Percentiles rank a stretch among this genome's conserved stretches.
Evolutionary conservation across 345 rosid genomes (phyloP).

Genomic region (Hibiscus tridactylites): DNA sequence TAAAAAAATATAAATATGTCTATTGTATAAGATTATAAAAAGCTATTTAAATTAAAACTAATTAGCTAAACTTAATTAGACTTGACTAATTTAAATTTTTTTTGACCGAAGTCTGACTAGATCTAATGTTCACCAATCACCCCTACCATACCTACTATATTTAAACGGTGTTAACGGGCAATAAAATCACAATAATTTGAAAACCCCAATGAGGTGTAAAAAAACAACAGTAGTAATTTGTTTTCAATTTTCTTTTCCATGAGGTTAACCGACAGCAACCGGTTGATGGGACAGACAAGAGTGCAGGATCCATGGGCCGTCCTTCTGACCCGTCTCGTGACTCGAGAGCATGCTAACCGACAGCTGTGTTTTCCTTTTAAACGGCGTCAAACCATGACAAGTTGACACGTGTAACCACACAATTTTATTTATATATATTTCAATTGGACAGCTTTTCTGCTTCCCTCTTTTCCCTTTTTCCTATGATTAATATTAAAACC

Average conservation of each 20-base stretch:
- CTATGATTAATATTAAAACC: neutral
- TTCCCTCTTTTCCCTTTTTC: neutral
- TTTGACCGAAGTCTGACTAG: no score
- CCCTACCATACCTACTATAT: no score
- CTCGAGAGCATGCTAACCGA: slow-evolving; percentile 28
- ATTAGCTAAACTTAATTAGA: no score
- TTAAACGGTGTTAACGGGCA: no score
- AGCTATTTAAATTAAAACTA: no score
- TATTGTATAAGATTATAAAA: no score
- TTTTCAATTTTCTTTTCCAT: neutral
- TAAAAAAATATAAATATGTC: no score
- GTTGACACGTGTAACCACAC: slow-evolving; percentile 5
- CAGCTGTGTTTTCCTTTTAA: slow-evolving; percentile 21
- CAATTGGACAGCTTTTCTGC: neutral
- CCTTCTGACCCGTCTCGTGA: slow-evolving; percentile 19
- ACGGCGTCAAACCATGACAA: neutral
- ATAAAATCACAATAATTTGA: no score
- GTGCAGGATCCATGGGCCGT: slow-evolving; percentile 21
- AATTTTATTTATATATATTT: neutral
- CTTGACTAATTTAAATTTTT: no score
- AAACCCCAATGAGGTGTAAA: no score
- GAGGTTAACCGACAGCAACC: neutral
- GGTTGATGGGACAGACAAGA: slow-evolving; percentile 12
- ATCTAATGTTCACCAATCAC: no score
- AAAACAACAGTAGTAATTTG: no score